Conservation (phyloP, 148 eudicot species). For the Chenopodium formosanum region DNA sequence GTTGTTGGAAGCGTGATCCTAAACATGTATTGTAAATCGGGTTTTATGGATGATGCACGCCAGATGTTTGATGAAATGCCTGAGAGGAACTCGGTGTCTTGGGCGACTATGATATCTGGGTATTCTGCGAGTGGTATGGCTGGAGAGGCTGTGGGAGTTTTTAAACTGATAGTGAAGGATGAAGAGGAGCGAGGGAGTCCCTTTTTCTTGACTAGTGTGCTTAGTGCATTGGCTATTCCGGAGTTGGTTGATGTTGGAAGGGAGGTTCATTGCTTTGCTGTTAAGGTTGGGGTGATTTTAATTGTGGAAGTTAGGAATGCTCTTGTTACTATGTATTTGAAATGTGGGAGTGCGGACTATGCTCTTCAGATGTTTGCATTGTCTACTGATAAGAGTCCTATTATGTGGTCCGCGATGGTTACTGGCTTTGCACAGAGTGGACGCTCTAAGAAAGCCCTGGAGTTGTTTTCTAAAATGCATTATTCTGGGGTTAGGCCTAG, state of each 20-base stretch:
- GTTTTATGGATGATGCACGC: slow-evolving; percentile 37
- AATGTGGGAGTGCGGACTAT: slow-evolving; percentile 38
- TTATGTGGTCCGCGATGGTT: slow-evolving; percentile 60
- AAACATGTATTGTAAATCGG: slow-evolving; percentile 47
- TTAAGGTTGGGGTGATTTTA: slow-evolving; percentile 35
- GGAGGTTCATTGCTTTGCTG: slow-evolving; percentile 41
- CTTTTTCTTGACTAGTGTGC: slow-evolving; percentile 47
- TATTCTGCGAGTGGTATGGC: slow-evolving; percentile 39
- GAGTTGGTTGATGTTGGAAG: slow-evolving; percentile 34
- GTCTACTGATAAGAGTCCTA: slow-evolving; percentile 34
- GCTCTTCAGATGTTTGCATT: slow-evolving; percentile 40
- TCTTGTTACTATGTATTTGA: slow-evolving; percentile 53
- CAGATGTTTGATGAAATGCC: slow-evolving; percentile 54
- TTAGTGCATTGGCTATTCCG: slow-evolving; percentile 36
- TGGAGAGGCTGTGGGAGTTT: slow-evolving; percentile 37
- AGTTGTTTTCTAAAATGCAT: slow-evolving; percentile 51
- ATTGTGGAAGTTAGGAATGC: slow-evolving; percentile 49
- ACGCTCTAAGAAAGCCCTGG: slow-evolving; percentile 38
- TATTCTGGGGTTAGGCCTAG: slow-evolving; percentile 39
- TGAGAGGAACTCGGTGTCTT: slow-evolving; percentile 46
- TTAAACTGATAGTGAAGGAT: slow-evolving; percentile 34
- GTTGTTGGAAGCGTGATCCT: slow-evolving; percentile 42
- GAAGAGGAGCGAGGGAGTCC: slow-evolving; percentile 33
- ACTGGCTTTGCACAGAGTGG: slow-evolving; percentile 60
- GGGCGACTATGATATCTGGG: slow-evolving; percentile 55